phyloP scores from a whole-genome alignment of 345 rosid genomes.

The Erucastrum elatum region DNA sequence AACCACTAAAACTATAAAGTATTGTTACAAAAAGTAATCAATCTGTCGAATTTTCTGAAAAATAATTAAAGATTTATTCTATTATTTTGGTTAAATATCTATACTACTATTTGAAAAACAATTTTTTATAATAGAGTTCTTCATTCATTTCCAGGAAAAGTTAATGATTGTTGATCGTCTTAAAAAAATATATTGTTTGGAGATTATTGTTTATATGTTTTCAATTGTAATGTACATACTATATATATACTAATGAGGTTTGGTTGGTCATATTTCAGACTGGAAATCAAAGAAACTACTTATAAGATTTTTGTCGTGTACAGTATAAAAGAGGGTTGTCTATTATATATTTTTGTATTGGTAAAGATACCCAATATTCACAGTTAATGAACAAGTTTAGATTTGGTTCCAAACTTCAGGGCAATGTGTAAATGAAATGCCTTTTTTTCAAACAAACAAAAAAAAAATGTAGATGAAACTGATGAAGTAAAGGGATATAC shows the following conservation, averaged over 20 bases:
- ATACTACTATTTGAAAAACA: not conserved
- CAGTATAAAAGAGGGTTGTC: not conserved
- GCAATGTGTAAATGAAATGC: not conserved
- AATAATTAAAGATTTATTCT: no score
- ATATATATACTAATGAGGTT: no score
- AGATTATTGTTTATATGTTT: not conserved
- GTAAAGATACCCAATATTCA: not conserved
- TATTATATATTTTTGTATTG: not conserved
- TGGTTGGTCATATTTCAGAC: not conserved
- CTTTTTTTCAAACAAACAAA: no score
- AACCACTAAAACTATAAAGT: no score
- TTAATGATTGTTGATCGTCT: no score
- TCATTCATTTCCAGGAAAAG: not conserved
- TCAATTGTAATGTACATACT: not conserved
- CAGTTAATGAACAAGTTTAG: not conserved
- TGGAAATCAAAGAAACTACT: not conserved
- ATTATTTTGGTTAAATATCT: no score
- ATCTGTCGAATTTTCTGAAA: not conserved
- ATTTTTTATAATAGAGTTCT: no score
- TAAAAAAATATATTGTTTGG: not conserved
- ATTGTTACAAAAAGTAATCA: not conserved
- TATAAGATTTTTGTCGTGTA: not conserved
- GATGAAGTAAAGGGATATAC: not conserved
- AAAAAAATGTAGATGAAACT: no score
- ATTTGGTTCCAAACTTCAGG: not conserved